Percentiles rank a stretch among this genome's conserved stretches.
Evolutionary conservation across 2,329 filamentous ascomycete genomes (phyloP).

Genomic region (Diaporthe destruens): DNA sequence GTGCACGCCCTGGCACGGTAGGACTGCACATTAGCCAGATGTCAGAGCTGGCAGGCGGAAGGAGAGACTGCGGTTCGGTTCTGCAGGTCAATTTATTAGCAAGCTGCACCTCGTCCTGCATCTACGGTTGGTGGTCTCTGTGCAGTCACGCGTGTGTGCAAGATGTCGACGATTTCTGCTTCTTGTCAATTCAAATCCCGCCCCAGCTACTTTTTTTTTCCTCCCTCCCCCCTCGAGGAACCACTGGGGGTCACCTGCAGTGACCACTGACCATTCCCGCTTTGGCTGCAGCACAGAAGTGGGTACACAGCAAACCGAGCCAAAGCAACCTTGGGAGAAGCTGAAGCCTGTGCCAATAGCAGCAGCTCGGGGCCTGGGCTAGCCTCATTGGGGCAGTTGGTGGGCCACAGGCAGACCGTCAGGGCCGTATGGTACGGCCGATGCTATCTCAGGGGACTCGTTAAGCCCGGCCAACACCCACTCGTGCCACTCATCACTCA

Average conservation of each 20-base stretch:
- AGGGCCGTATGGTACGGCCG: neutral
- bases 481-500: neutral
- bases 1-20: neutral
- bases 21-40: neutral
- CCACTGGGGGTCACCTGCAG: constrained; percentile 16
- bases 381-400: neutral
- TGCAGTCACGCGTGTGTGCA: neutral
- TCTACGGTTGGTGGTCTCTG: neutral
- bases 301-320: constrained; percentile 9
- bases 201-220: constrained; percentile 1
- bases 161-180: neutral
- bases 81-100: too few relatives aligned
- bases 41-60: neutral
- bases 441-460: constrained; percentile 30
- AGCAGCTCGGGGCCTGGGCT: constrained; percentile 14
- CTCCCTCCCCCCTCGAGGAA: neutral
- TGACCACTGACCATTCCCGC: constrained; percentile 9
- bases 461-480: constrained; percentile 7
- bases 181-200: neutral
- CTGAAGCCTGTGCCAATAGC: constrained; percentile 32
- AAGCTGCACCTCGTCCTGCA: constrained; percentile 5
- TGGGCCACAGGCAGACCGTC: neutral
- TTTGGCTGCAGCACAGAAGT: constrained; percentile 17
- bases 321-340: constrained; percentile 18
- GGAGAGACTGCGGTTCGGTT: neutral